Evolutionary conservation across 78 protist species (phyloP), one percentile per base, ranked within the genome.

Genomic region (Planoprotostelium fungivorum): DNA sequence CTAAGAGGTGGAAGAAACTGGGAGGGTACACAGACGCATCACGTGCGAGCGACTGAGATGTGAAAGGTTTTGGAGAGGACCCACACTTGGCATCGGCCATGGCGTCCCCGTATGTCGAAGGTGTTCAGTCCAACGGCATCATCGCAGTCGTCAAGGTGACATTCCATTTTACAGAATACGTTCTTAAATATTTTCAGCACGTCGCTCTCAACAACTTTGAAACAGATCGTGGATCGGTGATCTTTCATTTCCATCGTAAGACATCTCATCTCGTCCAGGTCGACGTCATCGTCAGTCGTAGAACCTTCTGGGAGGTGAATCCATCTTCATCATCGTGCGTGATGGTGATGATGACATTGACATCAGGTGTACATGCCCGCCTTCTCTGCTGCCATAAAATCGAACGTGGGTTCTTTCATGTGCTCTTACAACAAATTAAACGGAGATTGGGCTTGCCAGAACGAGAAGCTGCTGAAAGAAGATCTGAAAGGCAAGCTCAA

Each of bases 391-490:
- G 73, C 73, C 5, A 16, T 16, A 16, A 16, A 51, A 25, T 5
- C 73, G 5, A 16, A 16, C 16, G 73, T 51, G 38, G 94, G 90
- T 36, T 5, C 91, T 0, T 34, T 92, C 88, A 92, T 92, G 94
- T 89, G 94, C 88, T 23, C 88, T 5, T 92, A 92, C 87, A 92
- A 92, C 89, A 92, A 63, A 38, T 10, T 92, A 87, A 88, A 86
- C 89, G 88, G 88, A 63, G 0, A 0, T 36, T 84, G 73, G 83
- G 34, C 83, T 34, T 89, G 90, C 37, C 89, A 92, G 88, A 87
- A 89, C 86, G 28, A 23, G 35, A 34, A 38, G 29, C 34, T 63
- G 0, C 91, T 91, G 28, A 28, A 0, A 1, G 29, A 38, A 0
- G 94, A 91, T 37, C 88, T 92, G 83, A 1, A 36, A 38, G 86